Evolutionary conservation across 2,329 filamentous ascomycete species (phyloP).

Genomic region (Cladophialophora psammophila): DNA sequence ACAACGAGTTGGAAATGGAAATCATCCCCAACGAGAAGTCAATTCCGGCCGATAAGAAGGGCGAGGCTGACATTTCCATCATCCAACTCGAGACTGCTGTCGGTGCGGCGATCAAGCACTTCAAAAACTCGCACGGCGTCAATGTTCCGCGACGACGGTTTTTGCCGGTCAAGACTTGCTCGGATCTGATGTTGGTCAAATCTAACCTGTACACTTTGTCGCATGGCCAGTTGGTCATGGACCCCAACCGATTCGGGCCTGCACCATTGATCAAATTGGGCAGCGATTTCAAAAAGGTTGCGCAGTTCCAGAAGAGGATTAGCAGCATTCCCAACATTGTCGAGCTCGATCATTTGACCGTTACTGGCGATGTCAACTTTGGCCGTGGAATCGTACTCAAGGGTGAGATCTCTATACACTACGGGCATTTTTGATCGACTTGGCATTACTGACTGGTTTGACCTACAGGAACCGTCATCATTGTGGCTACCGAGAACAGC

Average conservation of each 20-base stretch:
- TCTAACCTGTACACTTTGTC: constrained; percentile 98
- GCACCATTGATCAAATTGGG: constrained; percentile 99
- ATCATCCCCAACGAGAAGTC: constrained; percentile 99
- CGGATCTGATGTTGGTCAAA: constrained; percentile 99
- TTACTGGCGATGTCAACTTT: constrained; percentile 96
- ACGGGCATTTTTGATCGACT: background rate
- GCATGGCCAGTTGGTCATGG: constrained; percentile 97
- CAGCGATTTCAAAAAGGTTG: constrained; percentile 99
- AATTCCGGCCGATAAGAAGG: constrained; percentile 99
- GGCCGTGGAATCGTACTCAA: constrained; percentile 95
- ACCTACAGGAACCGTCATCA: constrained; percentile 78
- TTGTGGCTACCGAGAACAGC: constrained; percentile 95
- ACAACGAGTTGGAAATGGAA: constrained; percentile 98
- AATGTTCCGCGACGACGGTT: constrained; percentile 97
- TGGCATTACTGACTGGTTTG: constrained; percentile 22
- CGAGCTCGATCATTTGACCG: constrained; percentile 78
- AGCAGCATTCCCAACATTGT: constrained; percentile 59
- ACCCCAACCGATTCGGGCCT: constrained; percentile 93
- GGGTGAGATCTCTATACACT: constrained; percentile 57
- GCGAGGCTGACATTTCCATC: constrained; percentile 96
- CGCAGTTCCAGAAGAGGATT: constrained; percentile 67
- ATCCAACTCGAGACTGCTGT: constrained; percentile 98
- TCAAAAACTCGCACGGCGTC: constrained; percentile 97
- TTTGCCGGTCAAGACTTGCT: constrained; percentile 99
- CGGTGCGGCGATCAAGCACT: constrained; percentile 97